Conservation (phyloP, 202 grass and related monocot species). For the Carex arenaria region DNA sequence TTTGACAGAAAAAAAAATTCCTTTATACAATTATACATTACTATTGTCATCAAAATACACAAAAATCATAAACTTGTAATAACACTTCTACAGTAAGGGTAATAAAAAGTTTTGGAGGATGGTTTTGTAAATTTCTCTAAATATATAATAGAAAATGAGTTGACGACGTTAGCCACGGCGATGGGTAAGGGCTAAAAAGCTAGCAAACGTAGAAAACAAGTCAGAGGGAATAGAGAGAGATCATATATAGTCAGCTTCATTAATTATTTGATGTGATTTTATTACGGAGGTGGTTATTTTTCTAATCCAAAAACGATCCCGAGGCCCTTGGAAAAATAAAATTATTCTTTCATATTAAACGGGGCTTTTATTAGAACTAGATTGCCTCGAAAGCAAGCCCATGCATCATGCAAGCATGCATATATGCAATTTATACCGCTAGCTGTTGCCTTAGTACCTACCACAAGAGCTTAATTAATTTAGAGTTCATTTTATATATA, state of each 20-base stretch:
- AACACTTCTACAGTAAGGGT: background rate
- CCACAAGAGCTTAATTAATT: slow-evolving; percentile 9
- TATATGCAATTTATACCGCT: slow-evolving; percentile 11
- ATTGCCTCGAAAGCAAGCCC: slow-evolving; percentile 83
- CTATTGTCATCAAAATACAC: background rate
- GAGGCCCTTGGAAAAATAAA: slow-evolving; percentile 36
- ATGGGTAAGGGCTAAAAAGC: slow-evolving; percentile 66
- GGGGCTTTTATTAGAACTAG: slow-evolving; percentile 52
- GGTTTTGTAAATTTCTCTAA: background rate
- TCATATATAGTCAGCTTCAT: slow-evolving; percentile 19
- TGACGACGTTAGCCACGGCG: slow-evolving; percentile 93
- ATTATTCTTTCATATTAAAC: slow-evolving; percentile 22
- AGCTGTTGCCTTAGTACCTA: slow-evolving; percentile 14
- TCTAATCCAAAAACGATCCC: slow-evolving; percentile 90
- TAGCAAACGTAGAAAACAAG: slow-evolving; percentile 69
- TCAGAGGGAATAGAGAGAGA: slow-evolving; percentile 46
- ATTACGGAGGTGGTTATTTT: slow-evolving; percentile 39
- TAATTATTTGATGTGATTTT: slow-evolving; percentile 18
- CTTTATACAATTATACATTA: background rate
- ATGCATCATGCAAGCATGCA: slow-evolving; percentile 20
- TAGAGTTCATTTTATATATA: background rate
- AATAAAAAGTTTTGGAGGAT: slow-evolving; percentile 18
- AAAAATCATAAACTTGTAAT: background rate
- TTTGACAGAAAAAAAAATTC: too few species aligned
- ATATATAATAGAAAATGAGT: slow-evolving; percentile 34